phyloP scores from a whole-genome alignment of 1,284 basidiomycete species.

The Blastosporella zonata region DNA sequence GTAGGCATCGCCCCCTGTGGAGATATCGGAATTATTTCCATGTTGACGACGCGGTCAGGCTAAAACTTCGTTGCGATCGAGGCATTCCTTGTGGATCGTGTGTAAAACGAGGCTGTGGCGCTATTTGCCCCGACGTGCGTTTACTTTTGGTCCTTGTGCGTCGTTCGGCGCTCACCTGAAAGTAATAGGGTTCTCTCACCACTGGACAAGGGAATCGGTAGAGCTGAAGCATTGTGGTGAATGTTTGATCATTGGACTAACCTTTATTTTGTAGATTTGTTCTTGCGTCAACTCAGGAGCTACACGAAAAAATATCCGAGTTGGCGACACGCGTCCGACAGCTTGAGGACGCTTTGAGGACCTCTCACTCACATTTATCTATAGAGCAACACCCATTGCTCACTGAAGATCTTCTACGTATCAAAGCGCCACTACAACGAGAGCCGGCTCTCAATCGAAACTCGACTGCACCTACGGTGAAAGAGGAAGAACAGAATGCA shows the following conservation, averaged over 20 bases:
- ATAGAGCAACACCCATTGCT: slow-evolving; percentile 65
- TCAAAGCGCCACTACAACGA: slow-evolving; percentile 71
- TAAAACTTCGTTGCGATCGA: slow-evolving; percentile 76
- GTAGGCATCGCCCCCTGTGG: slow-evolving; percentile 22
- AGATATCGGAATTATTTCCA: slow-evolving; percentile 8
- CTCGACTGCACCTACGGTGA: slow-evolving; percentile 25
- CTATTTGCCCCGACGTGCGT: slow-evolving; percentile 60
- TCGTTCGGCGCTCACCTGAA: not conserved
- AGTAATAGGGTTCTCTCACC: slow-evolving; percentile 60
- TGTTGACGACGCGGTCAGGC: slow-evolving; percentile 33
- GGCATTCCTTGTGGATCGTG: slow-evolving; percentile 63
- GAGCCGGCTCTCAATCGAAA: slow-evolving; percentile 39
- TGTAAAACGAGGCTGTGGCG: slow-evolving; percentile 67
- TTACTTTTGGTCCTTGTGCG: not conserved
- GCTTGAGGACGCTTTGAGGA: slow-evolving; percentile 69
- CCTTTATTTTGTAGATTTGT: slow-evolving; percentile 56
- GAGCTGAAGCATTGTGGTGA: slow-evolving; percentile 5
- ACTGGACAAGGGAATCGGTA: slow-evolving; percentile 80
- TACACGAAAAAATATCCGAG: slow-evolving; percentile 78
- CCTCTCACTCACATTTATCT: slow-evolving; percentile 57
- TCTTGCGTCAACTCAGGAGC: slow-evolving; percentile 75
- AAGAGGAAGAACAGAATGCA: slow-evolving; percentile 62
- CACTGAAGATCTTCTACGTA: slow-evolving; percentile 61
- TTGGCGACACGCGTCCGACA: slow-evolving; percentile 71
- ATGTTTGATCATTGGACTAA: slow-evolving; percentile 11